Percentiles rank a stretch among this genome's conserved stretches.
These are phyloP conservation scores for Phytophthora ramorum DNA, from an alignment of 352 stramenopile species.

Conservation along the genomic window DNA sequence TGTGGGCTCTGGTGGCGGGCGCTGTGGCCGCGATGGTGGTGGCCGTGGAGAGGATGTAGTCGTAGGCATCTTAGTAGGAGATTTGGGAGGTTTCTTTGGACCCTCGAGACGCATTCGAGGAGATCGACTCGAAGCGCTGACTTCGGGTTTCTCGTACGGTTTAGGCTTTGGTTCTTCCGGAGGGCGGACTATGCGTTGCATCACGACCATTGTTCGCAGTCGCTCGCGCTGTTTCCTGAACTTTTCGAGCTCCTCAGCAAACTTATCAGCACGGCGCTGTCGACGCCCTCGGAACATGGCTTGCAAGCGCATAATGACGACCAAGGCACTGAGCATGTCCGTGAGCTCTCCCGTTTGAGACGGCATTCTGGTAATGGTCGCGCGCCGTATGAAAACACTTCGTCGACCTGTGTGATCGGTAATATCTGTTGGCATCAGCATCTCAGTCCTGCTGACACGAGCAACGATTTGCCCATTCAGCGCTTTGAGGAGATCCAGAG, in stretches of 20 bases:
- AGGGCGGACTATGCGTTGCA: slow-evolving; percentile 31
- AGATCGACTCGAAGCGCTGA: slow-evolving; percentile 1
- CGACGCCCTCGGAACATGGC: slow-evolving; percentile 43
- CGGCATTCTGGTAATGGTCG: slow-evolving; percentile 14
- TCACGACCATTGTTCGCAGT: slow-evolving; percentile 33
- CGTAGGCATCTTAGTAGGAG: background rate
- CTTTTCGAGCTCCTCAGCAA: slow-evolving; percentile 38
- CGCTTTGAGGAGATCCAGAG: slow-evolving; percentile 65
- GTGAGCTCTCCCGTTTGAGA: slow-evolving; percentile 8
- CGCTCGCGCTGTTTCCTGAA: slow-evolving; percentile 39
- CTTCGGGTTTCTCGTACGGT: slow-evolving; percentile 1
- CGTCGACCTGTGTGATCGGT: background rate
- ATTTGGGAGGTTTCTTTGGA: slow-evolving; percentile 2
- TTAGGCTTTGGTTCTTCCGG: slow-evolving; percentile 15
- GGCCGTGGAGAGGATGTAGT: background rate
- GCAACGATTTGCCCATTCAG: slow-evolving; percentile 52
- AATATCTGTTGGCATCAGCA: slow-evolving; percentile 9
- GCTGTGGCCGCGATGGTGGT: background rate
- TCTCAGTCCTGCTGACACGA: slow-evolving; percentile 9
- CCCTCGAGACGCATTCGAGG: slow-evolving; percentile 15
- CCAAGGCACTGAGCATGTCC: slow-evolving; percentile 28
- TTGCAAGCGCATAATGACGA: slow-evolving; percentile 42
- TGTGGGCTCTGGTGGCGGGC: slow-evolving; percentile 3
- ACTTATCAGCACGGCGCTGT: slow-evolving; percentile 34
- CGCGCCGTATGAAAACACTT: slow-evolving; percentile 9